Base-by-base conservation (phyloP, 768 basidiomycete genomes). In the Amanita inopinata region DNA sequence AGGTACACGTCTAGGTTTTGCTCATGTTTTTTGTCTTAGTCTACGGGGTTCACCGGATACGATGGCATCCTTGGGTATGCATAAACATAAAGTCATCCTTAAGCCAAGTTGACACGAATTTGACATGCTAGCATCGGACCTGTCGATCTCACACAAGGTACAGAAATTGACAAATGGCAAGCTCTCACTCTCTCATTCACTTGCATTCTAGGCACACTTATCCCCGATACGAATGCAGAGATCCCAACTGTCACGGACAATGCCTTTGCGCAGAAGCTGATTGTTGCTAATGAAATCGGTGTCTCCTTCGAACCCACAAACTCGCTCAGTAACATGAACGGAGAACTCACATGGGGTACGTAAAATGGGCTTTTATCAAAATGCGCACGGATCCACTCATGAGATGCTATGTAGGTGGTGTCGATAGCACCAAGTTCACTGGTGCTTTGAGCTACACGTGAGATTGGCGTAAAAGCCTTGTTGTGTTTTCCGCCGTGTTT, bases 51-150 rank as follows among this genome's bases (percentile, higher is more conserved):
- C 53, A 23, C 46, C 0, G 72, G 69, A 27, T 65, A 74, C 14
- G 81, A 83, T 50, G 80, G 80, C 7, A 81, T 83, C 47, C 48
- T 83, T 17, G 80, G 80, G 77, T 80, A 57, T 22, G 64, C 43
- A n/a, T 23, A 33, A 12, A 23, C 30, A 18, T 19, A 10, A 18
- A 38, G 18, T 34, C 22, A 28, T 19, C 38, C 47, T 2, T 53
- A 9, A 40, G 19, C 18, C 18, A n/a, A 8, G 18, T 22, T 11
- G 12, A 3, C 17, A 30, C 82, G 79, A 12, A 71, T 83, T 46
- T n/a, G n/a, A n/a, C n/a, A n/a, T n/a, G n/a, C n/a, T n/a, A n/a
- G n/a, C n/a, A n/a, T n/a, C n/a, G 82, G 80, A 17, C 82, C 82
- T 14, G 59, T 61, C 11, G 67, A 60, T 41, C 63, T 83, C 34